Conservation (phyloP, 2,329 filamentous ascomycete species). For the Dendrostoma leiphaemia region DNA sequence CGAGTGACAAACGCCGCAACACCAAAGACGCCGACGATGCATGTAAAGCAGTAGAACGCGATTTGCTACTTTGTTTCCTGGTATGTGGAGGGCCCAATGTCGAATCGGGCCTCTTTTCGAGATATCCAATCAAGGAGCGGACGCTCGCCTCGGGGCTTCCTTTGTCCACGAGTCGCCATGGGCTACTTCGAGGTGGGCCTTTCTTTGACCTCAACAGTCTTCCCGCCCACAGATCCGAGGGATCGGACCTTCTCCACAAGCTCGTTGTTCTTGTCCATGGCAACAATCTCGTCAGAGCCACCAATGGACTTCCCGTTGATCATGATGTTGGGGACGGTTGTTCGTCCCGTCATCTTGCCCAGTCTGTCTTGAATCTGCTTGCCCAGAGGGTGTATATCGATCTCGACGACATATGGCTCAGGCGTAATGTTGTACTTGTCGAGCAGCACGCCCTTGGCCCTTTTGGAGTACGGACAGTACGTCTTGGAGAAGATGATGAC, state of each 20-base stretch:
- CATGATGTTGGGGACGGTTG: slow-evolving; percentile 89
- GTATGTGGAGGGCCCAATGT: not conserved
- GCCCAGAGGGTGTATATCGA: slow-evolving; percentile 80
- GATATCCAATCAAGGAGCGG: not conserved
- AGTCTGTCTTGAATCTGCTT: slow-evolving; percentile 69
- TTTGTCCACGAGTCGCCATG: not conserved
- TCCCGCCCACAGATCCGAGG: slow-evolving; percentile 58
- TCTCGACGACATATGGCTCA: slow-evolving; percentile 81
- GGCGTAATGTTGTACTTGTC: slow-evolving; percentile 83
- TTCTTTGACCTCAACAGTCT: slow-evolving; percentile 54
- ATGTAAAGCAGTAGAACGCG: not conserved
- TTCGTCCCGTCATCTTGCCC: slow-evolving; percentile 70
- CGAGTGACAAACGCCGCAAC: not conserved
- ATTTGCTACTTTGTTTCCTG: not conserved
- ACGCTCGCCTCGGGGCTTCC: not conserved
- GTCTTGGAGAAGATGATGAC: slow-evolving; percentile 96
- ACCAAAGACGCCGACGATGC: not conserved
- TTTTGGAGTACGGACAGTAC: slow-evolving; percentile 83
- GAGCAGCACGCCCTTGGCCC: slow-evolving; percentile 81
- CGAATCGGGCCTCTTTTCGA: not conserved
- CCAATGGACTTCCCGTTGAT: slow-evolving; percentile 87
- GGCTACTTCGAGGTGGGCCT: slow-evolving; percentile 30
- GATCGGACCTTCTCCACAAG: slow-evolving; percentile 70
- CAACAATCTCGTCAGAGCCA: slow-evolving; percentile 81
- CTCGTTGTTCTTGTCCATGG: slow-evolving; percentile 64